phyloP scores from a whole-genome alignment of 1,284 basidiomycete genomes.

The Phlebopus sp. region DNA sequence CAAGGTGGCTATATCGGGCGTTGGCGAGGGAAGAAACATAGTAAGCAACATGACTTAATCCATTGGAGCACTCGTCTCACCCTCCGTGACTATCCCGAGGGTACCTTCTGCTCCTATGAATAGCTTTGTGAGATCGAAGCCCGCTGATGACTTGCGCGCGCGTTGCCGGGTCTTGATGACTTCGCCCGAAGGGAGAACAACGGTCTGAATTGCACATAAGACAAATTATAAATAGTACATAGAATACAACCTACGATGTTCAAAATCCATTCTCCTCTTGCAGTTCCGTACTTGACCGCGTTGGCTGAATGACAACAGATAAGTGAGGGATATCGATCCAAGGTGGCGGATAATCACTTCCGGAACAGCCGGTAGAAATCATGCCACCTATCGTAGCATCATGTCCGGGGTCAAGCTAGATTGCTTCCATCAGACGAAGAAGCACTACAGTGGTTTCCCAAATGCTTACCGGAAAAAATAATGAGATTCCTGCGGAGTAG shows the following conservation, averaged over 20 bases:
- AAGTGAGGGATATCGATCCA: slow-evolving; percentile 2
- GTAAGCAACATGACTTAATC: background rate
- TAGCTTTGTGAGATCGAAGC: slow-evolving; percentile 85
- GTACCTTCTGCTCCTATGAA: slow-evolving; percentile 95
- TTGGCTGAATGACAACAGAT: slow-evolving; percentile 50
- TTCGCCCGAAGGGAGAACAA: slow-evolving; percentile 84
- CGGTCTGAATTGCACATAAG: slow-evolving; percentile 51
- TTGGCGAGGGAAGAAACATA: background rate
- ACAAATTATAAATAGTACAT: background rate
- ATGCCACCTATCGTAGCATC: slow-evolving; percentile 87
- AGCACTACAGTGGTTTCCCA: background rate
- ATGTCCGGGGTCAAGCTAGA: slow-evolving; percentile 69
- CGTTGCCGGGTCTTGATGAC: slow-evolving; percentile 87
- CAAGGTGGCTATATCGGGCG: slow-evolving; percentile 55
- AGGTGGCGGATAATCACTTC: slow-evolving; percentile 45
- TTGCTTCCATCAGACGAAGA: background rate
- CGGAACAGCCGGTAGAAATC: slow-evolving; percentile 78
- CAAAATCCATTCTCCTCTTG: slow-evolving; percentile 78
- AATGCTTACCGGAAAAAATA: slow-evolving; percentile 13
- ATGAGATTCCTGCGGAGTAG: slow-evolving; percentile 10
- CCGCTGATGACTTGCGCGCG: slow-evolving; percentile 85
- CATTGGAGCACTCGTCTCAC: slow-evolving; percentile 32
- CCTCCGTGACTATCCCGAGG: slow-evolving; percentile 87
- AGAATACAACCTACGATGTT: slow-evolving; percentile 50
- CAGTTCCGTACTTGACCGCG: slow-evolving; percentile 82